Evolutionary conservation across 441 rosid species (phyloP).

Genomic region (Euphorbia corollata): DNA sequence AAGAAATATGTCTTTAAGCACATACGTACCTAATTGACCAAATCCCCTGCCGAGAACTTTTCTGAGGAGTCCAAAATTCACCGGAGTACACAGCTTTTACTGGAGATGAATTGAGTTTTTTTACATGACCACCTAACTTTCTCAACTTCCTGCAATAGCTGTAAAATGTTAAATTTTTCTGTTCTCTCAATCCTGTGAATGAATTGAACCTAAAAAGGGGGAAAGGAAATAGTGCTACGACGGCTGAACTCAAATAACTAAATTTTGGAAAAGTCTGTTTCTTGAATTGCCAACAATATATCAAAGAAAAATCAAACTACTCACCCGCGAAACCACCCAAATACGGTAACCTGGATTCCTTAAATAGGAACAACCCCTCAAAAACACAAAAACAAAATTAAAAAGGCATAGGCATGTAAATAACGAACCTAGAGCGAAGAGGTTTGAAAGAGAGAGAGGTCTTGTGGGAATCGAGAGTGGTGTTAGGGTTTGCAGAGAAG

Average conservation of each 20-base stretch:
- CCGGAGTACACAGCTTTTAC: slow-evolving; percentile 48
- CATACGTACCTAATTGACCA: slow-evolving; percentile 78
- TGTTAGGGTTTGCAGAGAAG: slow-evolving; percentile 46
- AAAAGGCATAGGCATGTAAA: neutral
- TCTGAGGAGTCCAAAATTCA: slow-evolving; percentile 36
- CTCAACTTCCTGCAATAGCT: slow-evolving; percentile 45
- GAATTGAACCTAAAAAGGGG: neutral
- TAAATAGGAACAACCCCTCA: too few relatives aligned
- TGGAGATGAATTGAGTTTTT: slow-evolving; percentile 26
- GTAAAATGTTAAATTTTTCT: neutral
- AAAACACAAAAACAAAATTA: neutral
- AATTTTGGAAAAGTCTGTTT: too few relatives aligned
- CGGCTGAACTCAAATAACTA: neutral
- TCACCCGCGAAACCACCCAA: too few relatives aligned
- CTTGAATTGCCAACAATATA: neutral
- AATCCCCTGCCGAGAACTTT: slow-evolving; percentile 41
- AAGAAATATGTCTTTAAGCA: neutral
- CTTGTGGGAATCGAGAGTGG: slow-evolving; percentile 37
- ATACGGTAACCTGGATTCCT: too few relatives aligned
- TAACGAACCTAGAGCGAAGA: slow-evolving; percentile 46
- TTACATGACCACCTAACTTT: slow-evolving; percentile 35
- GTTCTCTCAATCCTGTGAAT: neutral
- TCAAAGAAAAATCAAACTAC: neutral
- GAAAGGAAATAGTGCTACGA: too few relatives aligned
- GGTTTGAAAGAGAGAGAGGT: slow-evolving; percentile 40